Percentiles rank a stretch among this genome's conserved stretches.
Conservation (phyloP, 306 rosid species). For the Astragalus membranaceus region DNA sequence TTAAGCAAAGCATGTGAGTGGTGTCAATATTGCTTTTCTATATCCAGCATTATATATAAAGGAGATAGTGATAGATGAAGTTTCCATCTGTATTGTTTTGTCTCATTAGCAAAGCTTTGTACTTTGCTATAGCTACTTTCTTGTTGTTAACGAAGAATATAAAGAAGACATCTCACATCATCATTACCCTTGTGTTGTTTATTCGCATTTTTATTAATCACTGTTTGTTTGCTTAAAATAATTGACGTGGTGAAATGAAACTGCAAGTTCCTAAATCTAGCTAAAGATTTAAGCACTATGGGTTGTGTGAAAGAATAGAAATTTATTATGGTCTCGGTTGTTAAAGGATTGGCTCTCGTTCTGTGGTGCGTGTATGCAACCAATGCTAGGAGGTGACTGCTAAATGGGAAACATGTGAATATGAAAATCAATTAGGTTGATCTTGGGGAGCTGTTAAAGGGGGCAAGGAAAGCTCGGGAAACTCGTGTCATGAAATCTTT, state of each 20-base stretch:
- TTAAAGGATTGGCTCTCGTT: constrained; percentile 3
- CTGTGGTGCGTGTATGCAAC: constrained; percentile 10
- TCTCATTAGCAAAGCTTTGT: constrained; percentile 15
- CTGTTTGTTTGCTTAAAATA: not conserved
- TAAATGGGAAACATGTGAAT: constrained; percentile 30
- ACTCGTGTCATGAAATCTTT: not conserved
- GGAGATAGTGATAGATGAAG: constrained; percentile 61
- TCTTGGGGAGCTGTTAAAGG: constrained; percentile 13
- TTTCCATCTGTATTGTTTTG: constrained; percentile 44
- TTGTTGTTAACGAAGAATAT: constrained; percentile 8
- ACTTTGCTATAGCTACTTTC: constrained; percentile 21
- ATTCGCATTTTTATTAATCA: not conserved
- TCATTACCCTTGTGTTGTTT: not conserved
- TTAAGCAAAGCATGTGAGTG: constrained; percentile 53
- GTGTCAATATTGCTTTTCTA: constrained; percentile 28
- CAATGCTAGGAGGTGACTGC: constrained; percentile 15
- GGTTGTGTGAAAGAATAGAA: constrained; percentile 13
- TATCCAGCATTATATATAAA: constrained; percentile 18
- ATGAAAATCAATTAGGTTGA: not conserved
- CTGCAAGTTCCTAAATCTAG: too few relatives aligned
- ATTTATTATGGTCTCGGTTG: not conserved
- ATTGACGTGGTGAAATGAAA: not conserved
- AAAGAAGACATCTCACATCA: not conserved
- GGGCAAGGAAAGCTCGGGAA: constrained; percentile 4
- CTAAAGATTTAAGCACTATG: not conserved